These are phyloP conservation scores for Leccinum longicurvipes DNA, from an alignment of 768 basidiomycete genomes.

Conservation along the genomic window DNA sequence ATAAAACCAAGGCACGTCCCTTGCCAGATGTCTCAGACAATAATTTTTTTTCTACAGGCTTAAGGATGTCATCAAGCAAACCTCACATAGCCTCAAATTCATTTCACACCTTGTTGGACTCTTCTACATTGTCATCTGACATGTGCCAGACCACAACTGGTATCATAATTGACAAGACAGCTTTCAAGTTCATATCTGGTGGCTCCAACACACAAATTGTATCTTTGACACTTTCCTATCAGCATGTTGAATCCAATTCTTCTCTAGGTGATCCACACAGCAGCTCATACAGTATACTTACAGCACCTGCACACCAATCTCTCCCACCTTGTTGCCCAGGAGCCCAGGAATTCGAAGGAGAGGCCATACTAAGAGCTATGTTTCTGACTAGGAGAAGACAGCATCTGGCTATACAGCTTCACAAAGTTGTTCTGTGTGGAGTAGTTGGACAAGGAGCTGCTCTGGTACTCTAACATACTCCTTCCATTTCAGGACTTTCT, in stretches of 20 bases:
- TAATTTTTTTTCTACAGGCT: conserved; percentile 44
- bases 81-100: conserved; percentile 28
- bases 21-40: conserved; percentile 39
- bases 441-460: conserved; percentile 31
- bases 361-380: conserved; percentile 36
- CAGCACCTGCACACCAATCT: conserved; percentile 34
- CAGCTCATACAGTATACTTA: conserved; percentile 32
- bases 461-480: conserved; percentile 30
- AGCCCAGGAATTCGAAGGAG: conserved; percentile 56
- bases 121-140: conserved; percentile 33
- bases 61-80: conserved; percentile 29
- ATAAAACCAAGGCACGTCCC: conserved; percentile 28
- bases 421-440: conserved; percentile 32
- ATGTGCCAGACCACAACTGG: conserved; percentile 27
- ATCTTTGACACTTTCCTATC: conserved; percentile 49
- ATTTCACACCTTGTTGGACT: conserved; percentile 33
- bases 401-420: conserved; percentile 32
- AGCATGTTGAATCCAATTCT: conserved; percentile 52
- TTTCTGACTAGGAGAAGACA: conserved; percentile 59
- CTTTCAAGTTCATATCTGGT: conserved; percentile 36
- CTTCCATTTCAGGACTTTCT: conserved; percentile 28
- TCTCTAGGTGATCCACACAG: conserved; percentile 54
- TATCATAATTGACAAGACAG: conserved; percentile 37
- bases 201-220: conserved; percentile 42
- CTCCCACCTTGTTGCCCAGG: conserved; percentile 56